These are phyloP conservation scores for Phyllosticta citriasiana DNA, from an alignment of 2,329 filamentous ascomycete species.

Conservation along the genomic window DNA sequence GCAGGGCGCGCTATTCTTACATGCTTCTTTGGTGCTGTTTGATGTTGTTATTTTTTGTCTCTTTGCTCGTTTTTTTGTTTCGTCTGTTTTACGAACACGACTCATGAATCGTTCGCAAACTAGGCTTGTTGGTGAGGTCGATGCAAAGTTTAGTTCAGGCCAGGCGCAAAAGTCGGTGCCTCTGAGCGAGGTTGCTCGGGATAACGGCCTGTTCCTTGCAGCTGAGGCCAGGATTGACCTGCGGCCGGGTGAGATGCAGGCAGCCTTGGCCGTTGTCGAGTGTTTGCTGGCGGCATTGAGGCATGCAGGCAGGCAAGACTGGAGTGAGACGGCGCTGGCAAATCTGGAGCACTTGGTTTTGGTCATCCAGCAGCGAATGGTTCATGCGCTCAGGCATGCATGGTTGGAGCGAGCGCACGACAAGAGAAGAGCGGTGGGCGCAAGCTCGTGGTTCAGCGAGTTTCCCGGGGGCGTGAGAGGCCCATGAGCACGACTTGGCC, in stretches of 20 bases:
- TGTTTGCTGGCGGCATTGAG: constrained; percentile 3
- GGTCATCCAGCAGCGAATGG: background rate
- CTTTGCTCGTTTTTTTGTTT: background rate
- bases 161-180: background rate
- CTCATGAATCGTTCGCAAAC: background rate
- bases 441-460: constrained; percentile 30
- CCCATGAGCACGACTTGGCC: constrained; percentile 33
- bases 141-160: constrained; percentile 4
- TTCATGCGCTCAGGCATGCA: background rate
- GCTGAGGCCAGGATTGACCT: background rate
- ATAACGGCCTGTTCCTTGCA: background rate
- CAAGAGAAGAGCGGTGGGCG: constrained; percentile 10
- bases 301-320: background rate
- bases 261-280: background rate
- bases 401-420: background rate
- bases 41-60: background rate
- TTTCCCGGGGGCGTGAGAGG: constrained; percentile 21
- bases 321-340: background rate
- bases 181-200: background rate
- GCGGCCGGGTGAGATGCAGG: background rate
- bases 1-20: background rate
- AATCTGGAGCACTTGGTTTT: background rate
- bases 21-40: background rate
- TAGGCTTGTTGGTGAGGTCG: constrained; percentile 7
- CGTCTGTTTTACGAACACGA: background rate